Percentiles rank a stretch among this genome's conserved stretches.
Evolutionary conservation across 2,329 filamentous ascomycete species (phyloP).

Genomic region (Pyrenophora tritici-repentis): DNA sequence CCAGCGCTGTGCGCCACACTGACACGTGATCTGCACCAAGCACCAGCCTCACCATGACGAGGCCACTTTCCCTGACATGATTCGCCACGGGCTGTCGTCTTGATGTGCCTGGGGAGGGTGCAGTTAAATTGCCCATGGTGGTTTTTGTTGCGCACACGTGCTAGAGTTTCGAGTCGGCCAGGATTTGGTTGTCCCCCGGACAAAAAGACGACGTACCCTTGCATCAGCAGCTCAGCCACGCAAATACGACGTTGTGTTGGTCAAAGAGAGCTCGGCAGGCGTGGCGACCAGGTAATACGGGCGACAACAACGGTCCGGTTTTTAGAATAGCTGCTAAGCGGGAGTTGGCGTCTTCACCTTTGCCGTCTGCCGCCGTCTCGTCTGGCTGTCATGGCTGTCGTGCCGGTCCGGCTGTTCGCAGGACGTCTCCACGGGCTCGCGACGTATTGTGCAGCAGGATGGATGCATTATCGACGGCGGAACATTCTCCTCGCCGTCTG

Average conservation of each 20-base stretch:
- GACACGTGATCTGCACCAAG: slow-evolving; percentile 19
- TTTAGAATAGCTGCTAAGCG: slow-evolving; percentile 4
- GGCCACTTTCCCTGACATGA: not conserved
- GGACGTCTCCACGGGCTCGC: slow-evolving; percentile 10
- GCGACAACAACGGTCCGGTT: slow-evolving; percentile 8
- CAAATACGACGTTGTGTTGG: slow-evolving; percentile 12
- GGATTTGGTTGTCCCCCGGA: not conserved
- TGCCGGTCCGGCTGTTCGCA: slow-evolving; percentile 11
- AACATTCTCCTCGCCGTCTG: slow-evolving; percentile 7
- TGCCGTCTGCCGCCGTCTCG: not conserved
- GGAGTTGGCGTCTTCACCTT: slow-evolving; percentile 12
- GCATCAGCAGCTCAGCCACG: slow-evolving; percentile 11
- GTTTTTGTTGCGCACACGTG: no score
- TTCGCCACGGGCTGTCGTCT: not conserved
- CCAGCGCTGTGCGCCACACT: slow-evolving; percentile 15
- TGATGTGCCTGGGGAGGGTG: not conserved
- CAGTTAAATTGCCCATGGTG: no score
- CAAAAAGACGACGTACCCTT: not conserved
- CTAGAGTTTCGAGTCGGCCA: not conserved
- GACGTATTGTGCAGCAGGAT: slow-evolving; percentile 18
- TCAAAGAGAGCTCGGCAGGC: slow-evolving; percentile 4
- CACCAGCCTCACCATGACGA: slow-evolving; percentile 7
- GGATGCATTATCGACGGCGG: slow-evolving; percentile 5
- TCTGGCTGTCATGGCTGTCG: slow-evolving; percentile 1
- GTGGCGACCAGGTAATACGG: slow-evolving; percentile 23